A percentile compares a stretch with the other conserved stretches of the same genome.
These are phyloP conservation scores for Phylloporus sp. DNA, from an alignment of 768 basidiomycete species.

Conservation along the genomic window DNA sequence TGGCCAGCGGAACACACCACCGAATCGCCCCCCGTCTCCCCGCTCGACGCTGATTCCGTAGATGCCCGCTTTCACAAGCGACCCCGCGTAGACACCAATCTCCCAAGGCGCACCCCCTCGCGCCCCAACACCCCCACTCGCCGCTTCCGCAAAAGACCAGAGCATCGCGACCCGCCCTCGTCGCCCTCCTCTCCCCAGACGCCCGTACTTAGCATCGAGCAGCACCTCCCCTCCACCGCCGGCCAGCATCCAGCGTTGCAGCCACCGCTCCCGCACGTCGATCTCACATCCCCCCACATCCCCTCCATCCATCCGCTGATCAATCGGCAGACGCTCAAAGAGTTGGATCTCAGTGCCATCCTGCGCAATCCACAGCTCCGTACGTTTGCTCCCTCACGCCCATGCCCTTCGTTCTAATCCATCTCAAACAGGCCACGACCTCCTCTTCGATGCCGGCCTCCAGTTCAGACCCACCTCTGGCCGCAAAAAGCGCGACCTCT, in stretches of 20 bases:
- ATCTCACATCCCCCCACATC: constrained; percentile 50
- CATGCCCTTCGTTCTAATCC: background rate
- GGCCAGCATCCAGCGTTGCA: constrained; percentile 27
- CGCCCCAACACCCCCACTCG: constrained; percentile 26
- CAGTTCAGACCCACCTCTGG: constrained; percentile 79
- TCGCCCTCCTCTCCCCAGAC: constrained; percentile 21
- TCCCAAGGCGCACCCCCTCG: constrained; percentile 13
- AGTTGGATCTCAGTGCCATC: constrained; percentile 82
- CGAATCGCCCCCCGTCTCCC: constrained; percentile 35
- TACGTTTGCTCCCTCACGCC: constrained; percentile 40
- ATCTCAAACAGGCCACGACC: constrained; percentile 65
- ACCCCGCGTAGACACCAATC: constrained; percentile 28
- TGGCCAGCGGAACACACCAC: constrained; percentile 41
- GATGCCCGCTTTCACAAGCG: constrained; percentile 27
- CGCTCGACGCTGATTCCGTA: constrained; percentile 35
- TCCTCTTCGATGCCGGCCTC: constrained; percentile 81
- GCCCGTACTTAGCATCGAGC: constrained; percentile 23
- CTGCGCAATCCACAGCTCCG: constrained; percentile 88
- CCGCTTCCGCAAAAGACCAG: constrained; percentile 27
- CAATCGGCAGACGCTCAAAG: constrained; percentile 77
- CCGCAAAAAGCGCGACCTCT: constrained; percentile 64
- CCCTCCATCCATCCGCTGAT: constrained; percentile 73
- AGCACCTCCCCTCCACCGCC: constrained; percentile 19
- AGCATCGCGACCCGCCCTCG: constrained; percentile 31
- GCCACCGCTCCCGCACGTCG: constrained; percentile 34